A percentile compares a stretch with the other conserved stretches of the same genome.
Conservation (phyloP, 805 yeast species). For the Cyberlindnera subsufficiens region DNA sequence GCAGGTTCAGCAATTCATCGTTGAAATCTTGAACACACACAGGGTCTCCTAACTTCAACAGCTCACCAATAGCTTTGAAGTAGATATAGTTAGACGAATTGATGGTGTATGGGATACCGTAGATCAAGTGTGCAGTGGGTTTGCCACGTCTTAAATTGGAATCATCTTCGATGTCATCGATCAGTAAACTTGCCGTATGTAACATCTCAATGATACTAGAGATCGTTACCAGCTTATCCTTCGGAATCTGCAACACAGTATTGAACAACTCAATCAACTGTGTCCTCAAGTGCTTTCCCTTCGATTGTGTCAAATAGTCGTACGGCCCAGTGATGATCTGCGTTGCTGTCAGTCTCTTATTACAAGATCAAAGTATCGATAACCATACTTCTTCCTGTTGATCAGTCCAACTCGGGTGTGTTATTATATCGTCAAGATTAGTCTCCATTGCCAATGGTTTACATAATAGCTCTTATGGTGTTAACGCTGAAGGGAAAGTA, state of each 20-base stretch:
- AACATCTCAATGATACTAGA: conserved; percentile 48
- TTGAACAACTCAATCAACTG: conserved; percentile 49
- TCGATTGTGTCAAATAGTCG: conserved; percentile 17
- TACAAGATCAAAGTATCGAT: no score
- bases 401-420: conserved; percentile 9
- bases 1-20: conserved; percentile 76
- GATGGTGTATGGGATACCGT: conserved; percentile 74
- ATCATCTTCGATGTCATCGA: conserved; percentile 87
- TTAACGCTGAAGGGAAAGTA: no score
- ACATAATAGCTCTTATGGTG: no score
- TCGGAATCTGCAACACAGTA: conserved; percentile 39
- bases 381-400: conserved; percentile 8
- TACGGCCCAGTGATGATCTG: conserved; percentile 20
- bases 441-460: background rate
- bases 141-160: conserved; percentile 68
- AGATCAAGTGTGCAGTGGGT: conserved; percentile 73
- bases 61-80: conserved; percentile 36
- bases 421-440: background rate
- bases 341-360: background rate
- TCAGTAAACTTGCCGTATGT: conserved; percentile 61
- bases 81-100: conserved; percentile 82
- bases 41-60: conserved; percentile 28
- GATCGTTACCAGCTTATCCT: conserved; percentile 31
- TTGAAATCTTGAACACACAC: conserved; percentile 37
- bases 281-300: conserved; percentile 22